These are phyloP conservation scores for Glonium stellatum DNA, from an alignment of 495 filamentous ascomycete species.

Conservation along the genomic window DNA sequence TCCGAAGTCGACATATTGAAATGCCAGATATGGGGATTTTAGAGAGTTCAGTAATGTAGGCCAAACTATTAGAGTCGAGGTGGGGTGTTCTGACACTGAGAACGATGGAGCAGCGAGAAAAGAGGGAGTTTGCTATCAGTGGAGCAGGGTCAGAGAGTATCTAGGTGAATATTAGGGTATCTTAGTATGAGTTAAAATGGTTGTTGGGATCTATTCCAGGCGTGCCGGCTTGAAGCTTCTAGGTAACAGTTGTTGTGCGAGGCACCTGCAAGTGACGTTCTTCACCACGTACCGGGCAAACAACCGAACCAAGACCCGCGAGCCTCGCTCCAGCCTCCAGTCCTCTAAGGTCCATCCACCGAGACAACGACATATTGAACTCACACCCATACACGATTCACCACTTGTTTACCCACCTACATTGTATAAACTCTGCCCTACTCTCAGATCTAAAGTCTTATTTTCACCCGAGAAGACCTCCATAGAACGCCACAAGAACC, in stretches of 20 bases:
- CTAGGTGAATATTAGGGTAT: not conserved
- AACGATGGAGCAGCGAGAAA: not conserved
- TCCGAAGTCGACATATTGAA: conserved; percentile 41
- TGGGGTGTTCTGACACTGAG: not conserved
- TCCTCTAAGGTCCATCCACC: not conserved
- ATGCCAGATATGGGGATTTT: not conserved
- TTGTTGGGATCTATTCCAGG: not conserved
- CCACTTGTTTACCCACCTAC: not conserved
- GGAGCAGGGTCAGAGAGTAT: not conserved
- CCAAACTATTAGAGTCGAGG: too few species aligned
- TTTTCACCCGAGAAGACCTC: not conserved
- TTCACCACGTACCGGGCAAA: not conserved
- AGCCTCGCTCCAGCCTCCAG: not conserved
- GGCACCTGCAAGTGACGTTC: too few species aligned
- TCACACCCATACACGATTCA: not conserved
- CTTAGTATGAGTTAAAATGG: not conserved
- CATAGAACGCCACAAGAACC: not conserved
- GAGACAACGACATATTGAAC: not conserved
- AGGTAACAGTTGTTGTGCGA: too few species aligned
- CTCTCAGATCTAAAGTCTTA: not conserved
- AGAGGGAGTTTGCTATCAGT: not conserved
- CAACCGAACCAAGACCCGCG: not conserved
- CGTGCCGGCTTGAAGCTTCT: too few species aligned
- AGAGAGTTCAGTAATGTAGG: not conserved
- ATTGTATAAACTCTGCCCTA: not conserved